Base-by-base conservation (phyloP, 192 early-diverging fungal genomes). In the Backusella tuberculispora region DNA sequence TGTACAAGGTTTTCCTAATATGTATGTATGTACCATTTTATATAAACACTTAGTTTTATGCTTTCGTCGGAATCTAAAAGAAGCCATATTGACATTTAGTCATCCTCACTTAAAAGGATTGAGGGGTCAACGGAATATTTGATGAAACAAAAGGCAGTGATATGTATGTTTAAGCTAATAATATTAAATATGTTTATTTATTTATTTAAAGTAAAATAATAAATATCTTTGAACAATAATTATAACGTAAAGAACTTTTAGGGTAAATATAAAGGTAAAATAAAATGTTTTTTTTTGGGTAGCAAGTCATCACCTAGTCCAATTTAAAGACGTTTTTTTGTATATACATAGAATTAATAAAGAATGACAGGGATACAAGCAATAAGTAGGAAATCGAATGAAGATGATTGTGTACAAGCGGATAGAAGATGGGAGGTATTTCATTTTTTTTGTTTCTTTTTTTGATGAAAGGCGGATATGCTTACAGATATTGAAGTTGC, bases 221-320 rank as follows among this genome's bases (percentile, higher is more conserved):
- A 24, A 26, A 60, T 60, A 26, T 60, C 26, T 50, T 24, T 60
- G 8, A 34, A 12, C 21, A 60, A 60, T 53, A 53, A 19, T 56
- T 56, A 56, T 56, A 56, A 56, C 53, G 21, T 24, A 56, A 56
- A 56, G 19, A 24, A 56, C 53, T 60, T 60, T 60, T 60, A 60
- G 21, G 21, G 21, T 60, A 60, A 60, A 60, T 60, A 46, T 4
- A 46, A 14, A 60, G 21, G 24, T 5, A 26, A 60, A 60, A 60
- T 60, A 24, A 26, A 26, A 34, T 34, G 0, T 34, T 34, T 60
- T 24, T 60, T 24, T 60, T 60, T 60, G 9, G 21, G 50, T 53
- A 53, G 7, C 12, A 24, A 60, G 21, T 60, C 53, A 60, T 4
- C 26, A 26, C 21, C 53, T 26, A 26, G 53, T 26, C 53, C 21